phyloP scores from a whole-genome alignment of 768 basidiomycete species.

The Suillus subluteus region DNA sequence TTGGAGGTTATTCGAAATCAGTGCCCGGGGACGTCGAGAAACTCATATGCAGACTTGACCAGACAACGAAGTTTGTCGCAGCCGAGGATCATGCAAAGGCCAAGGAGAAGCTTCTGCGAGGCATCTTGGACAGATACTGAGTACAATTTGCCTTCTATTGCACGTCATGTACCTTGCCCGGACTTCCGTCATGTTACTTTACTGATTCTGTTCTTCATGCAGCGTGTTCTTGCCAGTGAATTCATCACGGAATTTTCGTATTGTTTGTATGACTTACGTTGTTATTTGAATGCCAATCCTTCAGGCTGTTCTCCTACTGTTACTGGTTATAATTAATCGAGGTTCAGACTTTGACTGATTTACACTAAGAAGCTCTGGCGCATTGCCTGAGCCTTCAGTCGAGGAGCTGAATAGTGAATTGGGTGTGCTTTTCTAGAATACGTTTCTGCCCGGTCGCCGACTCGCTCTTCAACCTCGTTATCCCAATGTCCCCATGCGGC shows the following conservation, averaged over 20 bases:
- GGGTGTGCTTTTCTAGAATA: not conserved
- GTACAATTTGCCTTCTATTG: not conserved
- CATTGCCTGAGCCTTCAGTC: not conserved
- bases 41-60: slow-evolving; percentile 55
- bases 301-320: not conserved
- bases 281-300: not conserved
- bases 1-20: slow-evolving; percentile 43
- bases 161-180: not conserved
- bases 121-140: slow-evolving; percentile 38
- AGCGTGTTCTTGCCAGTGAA: not conserved
- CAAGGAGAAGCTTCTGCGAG: slow-evolving; percentile 38
- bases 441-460: not conserved
- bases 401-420: not conserved
- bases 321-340: not conserved
- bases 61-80: slow-evolving; percentile 47
- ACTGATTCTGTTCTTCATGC: not conserved
- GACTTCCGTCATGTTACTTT: slow-evolving; percentile 5
- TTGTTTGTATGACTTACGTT: slow-evolving; percentile 1
- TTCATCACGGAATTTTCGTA: not conserved
- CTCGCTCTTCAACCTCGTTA: not conserved
- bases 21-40: slow-evolving; percentile 57
- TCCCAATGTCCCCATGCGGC: not conserved
- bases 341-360: not conserved
- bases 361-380: not conserved
- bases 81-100: slow-evolving; percentile 37